phyloP scores from a whole-genome alignment of 129 eudicot species.

The Flaveria sonorensis region DNA sequence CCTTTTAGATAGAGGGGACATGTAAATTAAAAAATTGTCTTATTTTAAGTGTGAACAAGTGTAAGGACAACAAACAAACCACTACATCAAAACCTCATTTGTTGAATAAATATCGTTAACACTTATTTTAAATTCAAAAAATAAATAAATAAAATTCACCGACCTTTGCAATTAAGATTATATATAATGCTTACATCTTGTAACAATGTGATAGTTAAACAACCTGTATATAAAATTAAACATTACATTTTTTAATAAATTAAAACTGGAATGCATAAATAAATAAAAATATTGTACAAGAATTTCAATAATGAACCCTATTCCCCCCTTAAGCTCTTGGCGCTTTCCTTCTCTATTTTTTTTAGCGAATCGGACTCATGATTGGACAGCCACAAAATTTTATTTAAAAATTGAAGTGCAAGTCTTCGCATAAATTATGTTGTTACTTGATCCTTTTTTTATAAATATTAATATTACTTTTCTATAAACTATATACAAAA shows the following conservation, averaged over 20 bases:
- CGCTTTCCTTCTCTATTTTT: background rate
- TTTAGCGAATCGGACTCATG: conserved; percentile 2
- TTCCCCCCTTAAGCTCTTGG: background rate
- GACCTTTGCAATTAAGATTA: too few species aligned
- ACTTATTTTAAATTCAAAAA: too few species aligned
- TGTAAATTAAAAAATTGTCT: too few species aligned
- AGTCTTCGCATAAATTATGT: background rate
- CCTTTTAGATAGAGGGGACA: too few species aligned
- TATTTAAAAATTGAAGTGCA: conserved; percentile 8
- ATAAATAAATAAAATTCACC: too few species aligned
- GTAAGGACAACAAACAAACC: too few species aligned
- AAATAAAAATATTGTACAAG: background rate
- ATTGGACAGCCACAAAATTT: conserved; percentile 14
- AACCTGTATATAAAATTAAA: background rate
- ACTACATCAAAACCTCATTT: too few species aligned
- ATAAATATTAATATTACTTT: background rate
- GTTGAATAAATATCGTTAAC: too few species aligned
- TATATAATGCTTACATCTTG: too few species aligned
- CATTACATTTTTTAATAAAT: background rate
- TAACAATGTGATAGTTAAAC: too few species aligned
- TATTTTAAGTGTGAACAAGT: too few species aligned
- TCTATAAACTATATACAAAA: background rate
- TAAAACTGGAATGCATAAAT: background rate
- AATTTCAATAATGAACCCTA: conserved; percentile 5
- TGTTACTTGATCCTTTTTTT: background rate